Evolutionary conservation across 2,329 filamentous ascomycete species (phyloP), one percentile per base, ranked within the genome.

Genomic region (Aspergillus felis): DNA sequence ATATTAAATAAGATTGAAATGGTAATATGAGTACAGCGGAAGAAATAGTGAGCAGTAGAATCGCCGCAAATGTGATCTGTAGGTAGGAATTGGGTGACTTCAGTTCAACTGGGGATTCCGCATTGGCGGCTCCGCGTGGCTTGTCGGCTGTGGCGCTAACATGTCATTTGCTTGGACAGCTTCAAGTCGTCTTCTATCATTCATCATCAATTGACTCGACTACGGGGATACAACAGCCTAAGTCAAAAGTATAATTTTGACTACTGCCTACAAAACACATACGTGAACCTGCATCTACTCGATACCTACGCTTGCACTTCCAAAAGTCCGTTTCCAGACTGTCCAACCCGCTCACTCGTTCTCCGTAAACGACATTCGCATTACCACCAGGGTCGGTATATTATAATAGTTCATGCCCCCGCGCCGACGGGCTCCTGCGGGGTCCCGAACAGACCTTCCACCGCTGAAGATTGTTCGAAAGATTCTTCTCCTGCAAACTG

Each of bases 391-490:
- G 22, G 10, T 10, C 41, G 4, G 27, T 12, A 47, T 4, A 24
- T 50, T 28, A 35, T 41, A 47, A 56, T 48, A 69, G 63, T 72
- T 71, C 62, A 76, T 75, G 73, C 68, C 70, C 65, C 69, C 72
- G 65, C 78, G 78, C 65, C 83, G 86, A 65, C 83, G 84, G 56
- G 84, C 84, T 61, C 85, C 84, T 66, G 83, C 86, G 53, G 86
- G 87, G 72, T 84, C 85, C 57, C 81, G 88, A 64, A 82, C 82
- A 53, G 86, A 89, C 69, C 84, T 89, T 53, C 82, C 86, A 47
- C 87, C 87, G 49, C 78, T 86, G 58, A 84, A 84, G 68, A 89
- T 90, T 72, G 74, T 88, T 59, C 81, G 81, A 50, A 87, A 89
- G 73, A 90, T 90, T 66, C 61, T 85, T 57, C 68, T 87, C 46